phyloP scores from a whole-genome alignment of 495 filamentous ascomycete genomes.

The Collariella sp. region DNA sequence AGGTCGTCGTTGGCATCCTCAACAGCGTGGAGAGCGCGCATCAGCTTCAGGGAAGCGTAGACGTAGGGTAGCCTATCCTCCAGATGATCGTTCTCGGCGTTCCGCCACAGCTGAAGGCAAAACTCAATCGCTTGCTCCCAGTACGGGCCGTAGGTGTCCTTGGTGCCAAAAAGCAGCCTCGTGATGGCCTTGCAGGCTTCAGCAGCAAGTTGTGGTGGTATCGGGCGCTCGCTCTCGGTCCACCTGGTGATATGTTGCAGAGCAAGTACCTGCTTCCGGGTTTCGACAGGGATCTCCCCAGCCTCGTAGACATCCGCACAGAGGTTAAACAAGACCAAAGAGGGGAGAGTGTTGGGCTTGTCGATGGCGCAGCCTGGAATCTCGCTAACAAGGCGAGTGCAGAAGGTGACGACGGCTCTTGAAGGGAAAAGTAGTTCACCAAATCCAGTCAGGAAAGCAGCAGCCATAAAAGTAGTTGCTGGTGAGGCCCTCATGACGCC shows the following conservation, averaged over 20 bases:
- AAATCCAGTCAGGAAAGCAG: constrained; percentile 48
- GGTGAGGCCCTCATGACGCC: constrained; percentile 34
- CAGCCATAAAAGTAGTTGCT: constrained; percentile 38
- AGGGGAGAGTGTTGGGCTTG: constrained; percentile 31
- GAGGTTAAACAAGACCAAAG: constrained; percentile 38
- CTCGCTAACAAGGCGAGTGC: constrained; percentile 48
- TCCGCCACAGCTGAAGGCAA: constrained; percentile 48
- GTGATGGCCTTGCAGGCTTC: constrained; percentile 56
- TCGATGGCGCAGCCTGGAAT: constrained; percentile 34
- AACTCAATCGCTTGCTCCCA: constrained; percentile 63
- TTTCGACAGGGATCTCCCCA: constrained; percentile 50
- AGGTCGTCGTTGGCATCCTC: constrained; percentile 78
- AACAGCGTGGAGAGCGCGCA: constrained; percentile 48
- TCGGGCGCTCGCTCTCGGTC: constrained; percentile 46
- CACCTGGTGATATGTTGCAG: constrained; percentile 68
- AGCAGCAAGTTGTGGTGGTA: constrained; percentile 44
- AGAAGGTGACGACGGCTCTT: constrained; percentile 38
- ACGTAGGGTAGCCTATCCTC: constrained; percentile 48
- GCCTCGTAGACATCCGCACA: constrained; percentile 37
- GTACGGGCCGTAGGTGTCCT: constrained; percentile 73
- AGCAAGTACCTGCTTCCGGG: constrained; percentile 73
- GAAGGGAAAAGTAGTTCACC: constrained; percentile 39
- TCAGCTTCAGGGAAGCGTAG: constrained; percentile 63
- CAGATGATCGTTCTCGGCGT: constrained; percentile 27
- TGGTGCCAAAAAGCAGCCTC: constrained; percentile 59